These are phyloP conservation scores for Rosa lucieae DNA, from an alignment of 306 rosid genomes.

Conservation along the genomic window DNA sequence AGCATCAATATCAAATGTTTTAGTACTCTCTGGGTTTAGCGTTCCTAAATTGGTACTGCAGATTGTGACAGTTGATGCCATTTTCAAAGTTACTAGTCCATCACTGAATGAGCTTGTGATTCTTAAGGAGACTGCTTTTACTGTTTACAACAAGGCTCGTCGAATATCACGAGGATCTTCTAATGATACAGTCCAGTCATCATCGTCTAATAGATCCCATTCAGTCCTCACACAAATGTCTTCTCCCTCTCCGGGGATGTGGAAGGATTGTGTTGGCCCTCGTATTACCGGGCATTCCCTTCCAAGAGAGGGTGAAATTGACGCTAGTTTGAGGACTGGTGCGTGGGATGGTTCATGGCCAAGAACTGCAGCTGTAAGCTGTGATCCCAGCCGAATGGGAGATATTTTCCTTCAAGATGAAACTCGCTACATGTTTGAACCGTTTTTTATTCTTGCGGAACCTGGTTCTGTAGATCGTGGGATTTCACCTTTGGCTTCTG, in stretches of 20 bases:
- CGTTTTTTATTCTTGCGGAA: slow-evolving; percentile 90
- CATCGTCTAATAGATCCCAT: slow-evolving; percentile 72
- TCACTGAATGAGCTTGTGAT: slow-evolving; percentile 78
- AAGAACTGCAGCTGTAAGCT: slow-evolving; percentile 69
- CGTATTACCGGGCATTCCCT: slow-evolving; percentile 84
- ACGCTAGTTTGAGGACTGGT: slow-evolving; percentile 83
- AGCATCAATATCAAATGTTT: slow-evolving; percentile 79
- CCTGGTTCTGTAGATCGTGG: slow-evolving; percentile 92
- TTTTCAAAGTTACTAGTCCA: slow-evolving; percentile 92
- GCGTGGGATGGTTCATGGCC: slow-evolving; percentile 97
- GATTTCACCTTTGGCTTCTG: slow-evolving; percentile 54
- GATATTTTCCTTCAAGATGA: slow-evolving; percentile 73
- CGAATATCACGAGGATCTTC: slow-evolving; percentile 81
- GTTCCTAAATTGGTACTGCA: slow-evolving; percentile 88
- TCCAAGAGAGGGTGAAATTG: slow-evolving; percentile 96
- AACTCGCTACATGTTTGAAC: slow-evolving; percentile 90
- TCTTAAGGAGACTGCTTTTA: slow-evolving; percentile 92
- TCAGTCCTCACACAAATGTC: slow-evolving; percentile 78
- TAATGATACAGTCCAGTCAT: slow-evolving; percentile 55
- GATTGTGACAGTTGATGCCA: slow-evolving; percentile 91
- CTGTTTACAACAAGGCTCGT: slow-evolving; percentile 93
- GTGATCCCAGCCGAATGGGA: slow-evolving; percentile 77
- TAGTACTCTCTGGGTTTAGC: slow-evolving; percentile 82
- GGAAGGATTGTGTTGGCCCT: slow-evolving; percentile 93
- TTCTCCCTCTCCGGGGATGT: slow-evolving; percentile 82